Base-by-base conservation (phyloP, 805 yeast genomes). In the Hanseniaspora thailandica region DNA sequence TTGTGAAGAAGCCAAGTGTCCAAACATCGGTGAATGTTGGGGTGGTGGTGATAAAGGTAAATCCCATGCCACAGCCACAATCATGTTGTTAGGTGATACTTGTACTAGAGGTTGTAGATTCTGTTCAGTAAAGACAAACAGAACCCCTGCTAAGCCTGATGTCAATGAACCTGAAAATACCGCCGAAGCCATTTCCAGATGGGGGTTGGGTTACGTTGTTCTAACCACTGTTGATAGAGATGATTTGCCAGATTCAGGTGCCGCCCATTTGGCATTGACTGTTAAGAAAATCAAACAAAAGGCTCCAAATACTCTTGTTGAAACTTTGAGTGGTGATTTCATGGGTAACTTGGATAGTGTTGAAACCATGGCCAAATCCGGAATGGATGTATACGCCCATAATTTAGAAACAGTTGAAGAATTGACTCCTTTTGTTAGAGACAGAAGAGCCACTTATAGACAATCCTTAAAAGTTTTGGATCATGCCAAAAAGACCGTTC, bases 11-110 rank as follows among this genome's bases (percentile, higher is more conserved):
- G 98, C 98, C 4, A 83, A 93, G 64, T 93, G 99, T 69, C 99
- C 99, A n/a, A 93, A 93, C 66, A 93, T 93, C 57, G 96, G 97
- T 50, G 99, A 93, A 67, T 93, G 99, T 69, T 93, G 99, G 99
- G 97, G 98, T 54, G 98, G 98, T 30, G 79, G 82, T 62, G 81
- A 76, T 61, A 77, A 67, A 51, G 67, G 72, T 25, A 83, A 89
- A 66, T 79, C 90, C 6, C 90, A 87, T 58, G 97, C 98, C 3
- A 87, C 96, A 7, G 96, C 96, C 5, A 93, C 99, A 1, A 93
- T 93, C 60, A 93, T 93, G 99, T 73, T 93, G 55, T 76, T 93
- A 77, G 99, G 99, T 57, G 99, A 93, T 62, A 93, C 98, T 0
- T 93, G 99, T 70, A 93, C 99, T 1, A 77, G 99, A 70, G 99